Conservation (phyloP, 2,329 filamentous ascomycete species). For the Talaromyces sp. region DNA sequence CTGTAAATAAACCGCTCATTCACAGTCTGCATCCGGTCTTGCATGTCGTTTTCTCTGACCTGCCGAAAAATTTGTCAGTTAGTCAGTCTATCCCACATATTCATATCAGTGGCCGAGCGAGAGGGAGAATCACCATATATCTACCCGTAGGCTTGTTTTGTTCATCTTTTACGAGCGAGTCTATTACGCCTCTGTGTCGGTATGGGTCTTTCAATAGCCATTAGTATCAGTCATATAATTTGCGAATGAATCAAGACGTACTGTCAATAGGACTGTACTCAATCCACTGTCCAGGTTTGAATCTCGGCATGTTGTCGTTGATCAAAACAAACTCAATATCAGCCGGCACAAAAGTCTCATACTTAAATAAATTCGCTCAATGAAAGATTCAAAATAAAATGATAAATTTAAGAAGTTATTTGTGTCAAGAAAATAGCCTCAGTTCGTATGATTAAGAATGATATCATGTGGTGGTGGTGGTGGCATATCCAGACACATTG, state of each 20-base stretch:
- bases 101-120: too few relatives aligned
- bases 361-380: too few relatives aligned
- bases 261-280: conserved; percentile 18
- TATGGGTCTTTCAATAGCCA: conserved; percentile 8
- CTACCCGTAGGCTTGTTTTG: conserved; percentile 11
- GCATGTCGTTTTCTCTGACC: conserved; percentile 14
- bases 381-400: not conserved
- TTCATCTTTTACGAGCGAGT: conserved; percentile 8
- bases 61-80: not conserved
- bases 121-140: conserved; percentile 10
- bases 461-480: conserved; percentile 9
- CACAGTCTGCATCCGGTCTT: conserved; percentile 14
- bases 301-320: conserved; percentile 9
- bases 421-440: not conserved
- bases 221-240: not conserved
- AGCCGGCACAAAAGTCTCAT: not conserved
- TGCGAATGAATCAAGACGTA: not conserved
- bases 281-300: conserved; percentile 17
- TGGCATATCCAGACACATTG: not conserved
- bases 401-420: not conserved
- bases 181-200: conserved; percentile 15
- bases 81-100: not conserved
- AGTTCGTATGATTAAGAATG: not conserved
- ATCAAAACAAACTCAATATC: not conserved
- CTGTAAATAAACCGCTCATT: conserved; percentile 18